Base-by-base conservation (phyloP, 2,329 filamentous ascomycete genomes). In the Calonectria fujianensis region DNA sequence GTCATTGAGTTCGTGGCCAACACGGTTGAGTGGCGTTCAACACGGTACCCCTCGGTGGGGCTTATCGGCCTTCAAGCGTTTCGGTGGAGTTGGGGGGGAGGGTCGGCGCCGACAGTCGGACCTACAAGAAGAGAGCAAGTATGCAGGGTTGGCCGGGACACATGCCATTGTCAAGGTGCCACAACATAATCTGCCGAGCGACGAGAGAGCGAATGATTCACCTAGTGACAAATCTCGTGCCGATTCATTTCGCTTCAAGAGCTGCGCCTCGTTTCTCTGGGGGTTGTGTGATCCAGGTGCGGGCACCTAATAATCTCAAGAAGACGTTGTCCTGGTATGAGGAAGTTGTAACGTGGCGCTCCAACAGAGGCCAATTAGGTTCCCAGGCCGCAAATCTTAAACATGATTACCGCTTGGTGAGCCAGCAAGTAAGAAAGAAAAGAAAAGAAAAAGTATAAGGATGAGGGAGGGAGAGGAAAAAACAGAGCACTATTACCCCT, bases 241-340 rank as follows among this genome's bases (percentile, higher is more conserved):
- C 54, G 20, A 13, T 57, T 69, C 66, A 70, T 73, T 51, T 69
- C 71, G 66, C 48, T 69, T 69, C 18, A 29, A 32, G 50, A 14
- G 32, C 66, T 69, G 66, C 66, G 71, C 50, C 71, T 66, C 66
- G 41, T 57, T 37, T 32, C 24, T 45, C 7, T 45, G 7, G 14
- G 37, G 59, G 24, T 24, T 18, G n/a, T 14, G 31, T 31, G 24
- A 41, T 45, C 13, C 18, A 64, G 61, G 27, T n/a, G n/a, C 13
- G 13, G n/a, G 14, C 32, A 6, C 37, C 18, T 32, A 10, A 39
- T 27, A 5, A 13, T 13, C 48, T 64, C n/a, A 16, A 13, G 18
- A 20, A 29, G 16, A 31, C 37, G 11, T 45, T 35, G 54, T 11
- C 35, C 35, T 64, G 61, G 24, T 31, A 45, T 48, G 32, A 41